Conservation (phyloP, 768 basidiomycete genomes). For the Lyophyllum semitale region DNA sequence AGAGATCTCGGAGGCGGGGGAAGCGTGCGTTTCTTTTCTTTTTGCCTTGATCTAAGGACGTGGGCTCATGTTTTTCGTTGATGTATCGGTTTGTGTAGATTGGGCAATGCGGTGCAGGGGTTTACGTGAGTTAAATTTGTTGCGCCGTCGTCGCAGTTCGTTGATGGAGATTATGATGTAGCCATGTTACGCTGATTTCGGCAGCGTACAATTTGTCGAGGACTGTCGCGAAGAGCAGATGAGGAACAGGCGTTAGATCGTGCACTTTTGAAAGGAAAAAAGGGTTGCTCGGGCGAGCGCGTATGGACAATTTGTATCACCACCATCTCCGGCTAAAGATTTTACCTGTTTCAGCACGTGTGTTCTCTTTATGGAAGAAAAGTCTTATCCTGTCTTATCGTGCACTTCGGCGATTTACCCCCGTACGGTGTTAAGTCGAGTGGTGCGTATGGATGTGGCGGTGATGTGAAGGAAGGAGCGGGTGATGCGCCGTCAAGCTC, state of each 20-base stretch:
- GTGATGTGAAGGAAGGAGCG: too few species aligned
- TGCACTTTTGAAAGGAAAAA: neutral
- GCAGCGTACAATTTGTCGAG: slow-evolving; percentile 83
- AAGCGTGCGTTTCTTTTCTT: slow-evolving; percentile 56
- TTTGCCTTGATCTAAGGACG: neutral
- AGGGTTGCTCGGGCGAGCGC: too few species aligned
- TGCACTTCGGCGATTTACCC: too few species aligned
- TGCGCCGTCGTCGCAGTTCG: neutral
- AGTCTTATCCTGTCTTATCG: too few species aligned
- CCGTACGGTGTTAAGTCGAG: too few species aligned
- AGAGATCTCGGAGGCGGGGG: slow-evolving; percentile 83
- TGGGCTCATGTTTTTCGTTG: neutral
- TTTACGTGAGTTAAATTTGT: slow-evolving; percentile 65
- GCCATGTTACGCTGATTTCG: slow-evolving; percentile 83
- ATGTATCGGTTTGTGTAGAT: slow-evolving; percentile 45
- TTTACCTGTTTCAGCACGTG: too few species aligned
- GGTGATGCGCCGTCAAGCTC: too few species aligned
- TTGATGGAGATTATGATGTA: slow-evolving; percentile 24
- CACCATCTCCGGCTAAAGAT: too few species aligned
- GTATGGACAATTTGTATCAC: too few species aligned
- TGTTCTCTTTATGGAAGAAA: too few species aligned
- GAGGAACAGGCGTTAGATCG: neutral
- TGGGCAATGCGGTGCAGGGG: slow-evolving; percentile 88
- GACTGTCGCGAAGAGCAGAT: slow-evolving; percentile 38
- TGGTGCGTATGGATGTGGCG: too few species aligned